Conservation (phyloP, 108 stramenopile genomes). For the Stephanodiscus minutulus region DNA sequence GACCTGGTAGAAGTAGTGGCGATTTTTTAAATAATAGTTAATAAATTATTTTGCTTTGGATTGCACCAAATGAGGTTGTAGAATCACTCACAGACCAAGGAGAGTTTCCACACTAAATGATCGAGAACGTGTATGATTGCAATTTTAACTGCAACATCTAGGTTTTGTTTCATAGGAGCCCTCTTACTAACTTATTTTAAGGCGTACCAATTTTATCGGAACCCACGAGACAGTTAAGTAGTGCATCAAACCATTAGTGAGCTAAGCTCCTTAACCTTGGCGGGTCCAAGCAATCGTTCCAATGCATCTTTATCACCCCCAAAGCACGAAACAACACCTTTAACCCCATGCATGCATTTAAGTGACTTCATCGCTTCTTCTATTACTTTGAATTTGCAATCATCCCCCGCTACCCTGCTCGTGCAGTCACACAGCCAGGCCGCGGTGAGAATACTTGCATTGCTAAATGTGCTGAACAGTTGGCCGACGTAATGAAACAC, state of each 20-base stretch:
- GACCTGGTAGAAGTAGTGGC: too few relatives aligned
- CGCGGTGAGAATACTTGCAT: conserved; percentile 53
- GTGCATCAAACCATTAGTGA: background rate
- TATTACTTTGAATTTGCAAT: conserved; percentile 27
- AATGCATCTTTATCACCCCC: conserved; percentile 23
- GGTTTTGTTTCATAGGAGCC: too few relatives aligned
- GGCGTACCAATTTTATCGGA: background rate
- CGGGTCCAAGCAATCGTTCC: conserved; percentile 29
- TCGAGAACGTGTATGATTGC: too few relatives aligned
- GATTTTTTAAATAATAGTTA: too few relatives aligned
- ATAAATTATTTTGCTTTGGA: too few relatives aligned
- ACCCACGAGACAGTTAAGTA: background rate
- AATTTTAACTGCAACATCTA: too few relatives aligned
- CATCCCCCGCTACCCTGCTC: conserved; percentile 10
- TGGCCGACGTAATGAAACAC: conserved; percentile 67
- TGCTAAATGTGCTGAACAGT: conserved; percentile 57
- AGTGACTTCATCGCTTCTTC: conserved; percentile 12
- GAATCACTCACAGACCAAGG: too few relatives aligned
- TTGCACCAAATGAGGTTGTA: too few relatives aligned
- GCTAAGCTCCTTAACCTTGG: conserved; percentile 13
- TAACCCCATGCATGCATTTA: conserved; percentile 19
- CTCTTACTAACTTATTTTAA: too few relatives aligned
- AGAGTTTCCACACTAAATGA: too few relatives aligned
- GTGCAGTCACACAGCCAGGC: conserved; percentile 58
- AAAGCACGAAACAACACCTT: conserved; percentile 10